Evolutionary conservation across 345 rosid genomes (phyloP).

Genomic region (Diplotaxis tenuifolia): DNA sequence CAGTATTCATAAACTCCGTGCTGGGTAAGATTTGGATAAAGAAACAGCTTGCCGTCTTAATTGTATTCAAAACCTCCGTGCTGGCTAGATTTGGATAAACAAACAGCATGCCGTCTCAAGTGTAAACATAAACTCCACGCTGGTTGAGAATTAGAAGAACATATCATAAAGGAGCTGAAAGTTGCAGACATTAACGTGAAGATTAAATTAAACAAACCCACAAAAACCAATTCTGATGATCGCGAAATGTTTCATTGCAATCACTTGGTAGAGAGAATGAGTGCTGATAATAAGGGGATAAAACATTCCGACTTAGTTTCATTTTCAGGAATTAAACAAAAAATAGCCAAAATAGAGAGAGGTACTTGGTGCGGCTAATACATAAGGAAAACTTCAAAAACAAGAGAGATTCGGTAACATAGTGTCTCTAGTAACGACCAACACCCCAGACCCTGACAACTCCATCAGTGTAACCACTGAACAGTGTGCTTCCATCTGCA

Average conservation of each 20-base stretch:
- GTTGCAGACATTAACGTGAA: too few relatives aligned
- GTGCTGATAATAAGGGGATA: background rate
- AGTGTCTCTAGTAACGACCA: constrained; percentile 51
- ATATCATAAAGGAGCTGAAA: too few relatives aligned
- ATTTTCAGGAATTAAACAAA: constrained; percentile 14
- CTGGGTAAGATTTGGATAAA: too few relatives aligned
- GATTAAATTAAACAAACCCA: too few relatives aligned
- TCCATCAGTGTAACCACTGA: constrained; percentile 86
- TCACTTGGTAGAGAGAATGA: background rate
- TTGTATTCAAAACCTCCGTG: too few relatives aligned
- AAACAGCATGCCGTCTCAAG: constrained; percentile 6
- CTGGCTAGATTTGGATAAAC: too few relatives aligned
- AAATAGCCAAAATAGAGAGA: constrained; percentile 18
- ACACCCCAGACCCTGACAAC: constrained; percentile 91
- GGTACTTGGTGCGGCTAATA: constrained; percentile 4
- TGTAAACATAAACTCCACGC: background rate
- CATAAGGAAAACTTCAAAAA: constrained; percentile 5
- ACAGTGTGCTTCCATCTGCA: constrained; percentile 82
- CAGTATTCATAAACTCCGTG: background rate
- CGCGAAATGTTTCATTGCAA: too few relatives aligned
- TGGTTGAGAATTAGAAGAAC: too few relatives aligned
- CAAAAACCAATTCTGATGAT: too few relatives aligned
- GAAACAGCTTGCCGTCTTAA: too few relatives aligned
- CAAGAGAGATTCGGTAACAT: background rate
- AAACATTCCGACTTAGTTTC: background rate